Percentiles rank a stretch among this genome's conserved stretches.
Evolutionary conservation across 129 eudicot genomes (phyloP).

Genomic region (Flaveria bidentis): DNA sequence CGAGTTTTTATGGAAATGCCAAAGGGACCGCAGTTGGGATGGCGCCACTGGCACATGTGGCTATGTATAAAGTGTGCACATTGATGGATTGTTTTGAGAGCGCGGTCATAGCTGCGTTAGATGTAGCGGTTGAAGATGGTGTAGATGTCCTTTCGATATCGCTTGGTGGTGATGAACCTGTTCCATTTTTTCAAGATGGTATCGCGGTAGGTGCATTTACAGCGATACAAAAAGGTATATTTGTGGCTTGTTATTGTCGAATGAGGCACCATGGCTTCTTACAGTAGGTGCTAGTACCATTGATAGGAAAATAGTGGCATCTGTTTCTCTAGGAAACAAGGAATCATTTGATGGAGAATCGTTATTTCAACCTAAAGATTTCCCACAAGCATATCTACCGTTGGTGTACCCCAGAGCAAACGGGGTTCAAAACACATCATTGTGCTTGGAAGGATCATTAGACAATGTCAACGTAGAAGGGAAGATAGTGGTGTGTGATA

Average conservation of each 20-base stretch:
- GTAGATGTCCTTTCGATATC: conserved; percentile 67
- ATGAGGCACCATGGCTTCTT: conserved; percentile 67
- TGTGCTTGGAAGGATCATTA: conserved; percentile 39
- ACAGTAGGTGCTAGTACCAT: conserved; percentile 68
- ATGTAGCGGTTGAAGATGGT: conserved; percentile 63
- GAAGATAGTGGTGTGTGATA: conserved; percentile 48
- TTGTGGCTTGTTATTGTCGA: conserved; percentile 45
- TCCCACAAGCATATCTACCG: conserved; percentile 35
- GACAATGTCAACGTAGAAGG: conserved; percentile 39
- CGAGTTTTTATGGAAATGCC: conserved; percentile 53
- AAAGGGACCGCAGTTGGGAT: conserved; percentile 61
- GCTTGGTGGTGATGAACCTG: conserved; percentile 30
- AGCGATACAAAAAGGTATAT: conserved; percentile 52
- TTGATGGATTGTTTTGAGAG: conserved; percentile 35
- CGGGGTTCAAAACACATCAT: conserved; percentile 29
- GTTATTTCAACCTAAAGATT: conserved; percentile 46
- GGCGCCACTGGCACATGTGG: conserved; percentile 70
- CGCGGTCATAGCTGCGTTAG: conserved; percentile 56
- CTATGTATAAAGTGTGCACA: conserved; percentile 61
- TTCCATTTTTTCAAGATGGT: conserved; percentile 41
- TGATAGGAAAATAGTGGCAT: conserved; percentile 40
- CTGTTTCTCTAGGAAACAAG: conserved; percentile 42
- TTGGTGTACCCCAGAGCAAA: conserved; percentile 44
- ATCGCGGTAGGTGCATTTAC: conserved; percentile 55
- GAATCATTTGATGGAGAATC: conserved; percentile 42